Base-by-base conservation (phyloP, 129 eudicot genomes). In the Pittosporum tobira region DNA sequence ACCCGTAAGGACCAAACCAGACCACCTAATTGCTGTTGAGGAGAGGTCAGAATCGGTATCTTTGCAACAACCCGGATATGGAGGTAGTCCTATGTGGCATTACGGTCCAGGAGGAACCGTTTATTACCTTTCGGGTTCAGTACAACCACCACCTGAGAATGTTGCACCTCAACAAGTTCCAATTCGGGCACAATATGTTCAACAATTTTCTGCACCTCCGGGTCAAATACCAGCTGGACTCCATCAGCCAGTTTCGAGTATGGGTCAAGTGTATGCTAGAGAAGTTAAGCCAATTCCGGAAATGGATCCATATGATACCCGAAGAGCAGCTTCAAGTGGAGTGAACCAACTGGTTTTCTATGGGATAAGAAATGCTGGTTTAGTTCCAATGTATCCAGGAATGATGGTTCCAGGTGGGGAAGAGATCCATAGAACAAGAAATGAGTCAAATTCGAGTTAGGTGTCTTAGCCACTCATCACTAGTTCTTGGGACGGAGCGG, bases 111-210 rank as follows among this genome's bases (percentile, higher is more conserved):
- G 59, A 11, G 51, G 79, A 25, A 83, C 97, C 0, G 69, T 85
- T 42, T 90, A 85, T 26, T 90, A 85, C 51, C 52, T 85, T 62
- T 81, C 93, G 1, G 73, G 77, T 62, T 70, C 77, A 34, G 72
- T 74, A 48, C n/a, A n/a, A n/a, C 80, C 63, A 40, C 56, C 75
- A 18, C 82, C 72, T 12, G 76, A 65, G 23, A 76, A 54, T 30
- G 45, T 65, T 27, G 78, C 68, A 10, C 68, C 66, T 29, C 89
- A 67, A 31, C 54, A 71, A 3, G 72, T 69, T 38, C 88, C 72
- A 2, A 34, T 74, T 15, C 74, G 83, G 61, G 37, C 77, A 15
- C 87, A 75, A 45, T 85, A 63, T 66, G 81, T 74, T 48, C 95
- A 85, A 61, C 78, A 59, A 12, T 79, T 61, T 57, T 71, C 68